Evolutionary conservation across 495 filamentous ascomycete species (phyloP).

Genomic region (Aspergillus sparsus): DNA sequence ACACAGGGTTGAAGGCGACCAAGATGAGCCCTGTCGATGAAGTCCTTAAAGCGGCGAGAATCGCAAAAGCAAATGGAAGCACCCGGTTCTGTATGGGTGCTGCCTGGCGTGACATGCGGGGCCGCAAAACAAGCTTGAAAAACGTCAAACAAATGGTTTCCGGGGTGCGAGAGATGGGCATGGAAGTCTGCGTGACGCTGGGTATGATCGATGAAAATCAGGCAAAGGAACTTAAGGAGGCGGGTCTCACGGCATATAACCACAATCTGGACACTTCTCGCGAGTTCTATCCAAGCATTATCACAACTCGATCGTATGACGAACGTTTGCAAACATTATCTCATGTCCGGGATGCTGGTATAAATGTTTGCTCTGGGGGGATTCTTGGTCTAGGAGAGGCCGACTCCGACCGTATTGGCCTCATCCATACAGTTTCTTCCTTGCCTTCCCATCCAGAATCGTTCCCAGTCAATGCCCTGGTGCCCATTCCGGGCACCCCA

Average conservation of each 20-base stretch:
- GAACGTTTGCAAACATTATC: slow-evolving; percentile 74
- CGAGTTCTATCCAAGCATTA: slow-evolving; percentile 79
- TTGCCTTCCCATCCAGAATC: slow-evolving; percentile 77
- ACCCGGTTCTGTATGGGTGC: slow-evolving; percentile 92
- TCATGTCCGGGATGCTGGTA: slow-evolving; percentile 76
- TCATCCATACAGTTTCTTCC: slow-evolving; percentile 74
- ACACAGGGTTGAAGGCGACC: slow-evolving; percentile 74
- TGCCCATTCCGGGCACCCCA: slow-evolving; percentile 83
- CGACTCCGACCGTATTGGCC: slow-evolving; percentile 70
- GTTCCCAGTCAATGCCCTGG: slow-evolving; percentile 82
- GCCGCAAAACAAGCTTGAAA: slow-evolving; percentile 73
- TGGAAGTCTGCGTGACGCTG: slow-evolving; percentile 86
- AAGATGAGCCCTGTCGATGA: slow-evolving; percentile 75
- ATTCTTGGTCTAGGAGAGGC: slow-evolving; percentile 80
- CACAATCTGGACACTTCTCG: slow-evolving; percentile 88
- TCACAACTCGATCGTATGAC: slow-evolving; percentile 80
- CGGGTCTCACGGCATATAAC: slow-evolving; percentile 84
- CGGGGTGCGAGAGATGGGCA: slow-evolving; percentile 73
- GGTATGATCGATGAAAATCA: slow-evolving; percentile 82
- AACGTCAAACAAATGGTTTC: slow-evolving; percentile 81
- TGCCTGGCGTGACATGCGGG: slow-evolving; percentile 89
- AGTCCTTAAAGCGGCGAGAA: slow-evolving; percentile 70
- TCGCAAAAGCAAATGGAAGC: slow-evolving; percentile 76
- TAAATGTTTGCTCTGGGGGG: slow-evolving; percentile 83
- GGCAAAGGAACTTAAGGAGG: slow-evolving; percentile 75